Percentiles rank a stretch among this genome's conserved stretches.
phyloP scores from a whole-genome alignment of 2,329 filamentous ascomycete genomes.

The Seiridium cupressi region DNA sequence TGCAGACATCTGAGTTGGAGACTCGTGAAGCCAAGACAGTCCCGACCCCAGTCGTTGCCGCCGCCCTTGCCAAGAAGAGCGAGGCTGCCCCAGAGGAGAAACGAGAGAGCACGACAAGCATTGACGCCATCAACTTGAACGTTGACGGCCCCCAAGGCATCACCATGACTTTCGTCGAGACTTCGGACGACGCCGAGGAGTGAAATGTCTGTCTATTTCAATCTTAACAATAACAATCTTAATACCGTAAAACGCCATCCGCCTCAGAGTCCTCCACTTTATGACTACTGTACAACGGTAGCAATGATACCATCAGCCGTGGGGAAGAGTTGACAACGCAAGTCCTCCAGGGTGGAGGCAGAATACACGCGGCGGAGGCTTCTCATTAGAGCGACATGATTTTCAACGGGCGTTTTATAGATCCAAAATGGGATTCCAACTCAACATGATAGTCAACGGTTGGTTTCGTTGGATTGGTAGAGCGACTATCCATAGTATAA shows the following conservation, averaged over 20 bases:
- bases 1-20: slow-evolving; percentile 23
- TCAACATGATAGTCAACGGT: not conserved
- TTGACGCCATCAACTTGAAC: slow-evolving; percentile 44
- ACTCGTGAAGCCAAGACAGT: slow-evolving; percentile 18
- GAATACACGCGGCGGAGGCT: not conserved
- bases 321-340: not conserved
- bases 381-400: slow-evolving; percentile 5
- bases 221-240: slow-evolving; percentile 2
- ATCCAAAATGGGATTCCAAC: not conserved
- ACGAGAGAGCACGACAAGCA: slow-evolving; percentile 24
- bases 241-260: not conserved
- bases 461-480: not conserved
- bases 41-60: slow-evolving; percentile 17
- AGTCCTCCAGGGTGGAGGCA: not conserved
- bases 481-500: slow-evolving; percentile 15
- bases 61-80: slow-evolving; percentile 12
- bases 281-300: not conserved
- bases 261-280: not conserved
- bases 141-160: slow-evolving; percentile 41
- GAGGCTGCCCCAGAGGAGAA: slow-evolving; percentile 14
- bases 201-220: not conserved
- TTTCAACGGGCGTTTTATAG: not conserved
- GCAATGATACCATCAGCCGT: not conserved
- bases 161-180: slow-evolving; percentile 46
- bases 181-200: slow-evolving; percentile 27